These are phyloP conservation scores for Ammopiptanthus mongolicus DNA, from an alignment of 306 rosid species.

Conservation along the genomic window DNA sequence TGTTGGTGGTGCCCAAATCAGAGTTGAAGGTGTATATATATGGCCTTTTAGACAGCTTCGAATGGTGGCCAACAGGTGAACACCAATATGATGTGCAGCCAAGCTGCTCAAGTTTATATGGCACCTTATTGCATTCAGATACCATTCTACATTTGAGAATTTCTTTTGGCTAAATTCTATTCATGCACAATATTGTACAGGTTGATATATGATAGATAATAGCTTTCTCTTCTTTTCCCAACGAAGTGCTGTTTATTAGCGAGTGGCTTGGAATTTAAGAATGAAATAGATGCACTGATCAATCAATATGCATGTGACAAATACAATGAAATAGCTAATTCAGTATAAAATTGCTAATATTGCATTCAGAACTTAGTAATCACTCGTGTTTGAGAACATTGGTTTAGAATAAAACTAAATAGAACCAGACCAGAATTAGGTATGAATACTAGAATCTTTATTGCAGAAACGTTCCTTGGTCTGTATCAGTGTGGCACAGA, in stretches of 20 bases:
- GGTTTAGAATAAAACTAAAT: not conserved
- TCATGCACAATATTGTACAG: not conserved
- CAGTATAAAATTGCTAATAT: not conserved
- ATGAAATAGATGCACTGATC: not conserved
- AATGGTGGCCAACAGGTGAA: constrained; percentile 87
- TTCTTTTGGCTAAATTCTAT: not conserved
- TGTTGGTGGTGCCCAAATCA: constrained; percentile 87
- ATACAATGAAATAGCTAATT: not conserved
- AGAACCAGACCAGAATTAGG: no score
- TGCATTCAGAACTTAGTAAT: not conserved
- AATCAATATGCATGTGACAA: not conserved
- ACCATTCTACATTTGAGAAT: not conserved
- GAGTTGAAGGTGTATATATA: constrained; percentile 97
- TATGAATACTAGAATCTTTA: no score
- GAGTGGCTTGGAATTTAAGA: not conserved
- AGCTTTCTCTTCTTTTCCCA: not conserved
- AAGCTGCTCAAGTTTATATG: constrained; percentile 8
- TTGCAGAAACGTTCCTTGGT: no score
- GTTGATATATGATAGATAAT: constrained; percentile 4
- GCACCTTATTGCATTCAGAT: not conserved
- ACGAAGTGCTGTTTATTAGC: not conserved
- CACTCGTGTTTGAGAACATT: not conserved
- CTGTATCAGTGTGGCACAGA: no score
- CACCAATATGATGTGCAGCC: not conserved
- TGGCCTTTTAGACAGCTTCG: constrained; percentile 99